Base-by-base conservation (phyloP, 805 yeast genomes). In the Spathaspora passalidarum region DNA sequence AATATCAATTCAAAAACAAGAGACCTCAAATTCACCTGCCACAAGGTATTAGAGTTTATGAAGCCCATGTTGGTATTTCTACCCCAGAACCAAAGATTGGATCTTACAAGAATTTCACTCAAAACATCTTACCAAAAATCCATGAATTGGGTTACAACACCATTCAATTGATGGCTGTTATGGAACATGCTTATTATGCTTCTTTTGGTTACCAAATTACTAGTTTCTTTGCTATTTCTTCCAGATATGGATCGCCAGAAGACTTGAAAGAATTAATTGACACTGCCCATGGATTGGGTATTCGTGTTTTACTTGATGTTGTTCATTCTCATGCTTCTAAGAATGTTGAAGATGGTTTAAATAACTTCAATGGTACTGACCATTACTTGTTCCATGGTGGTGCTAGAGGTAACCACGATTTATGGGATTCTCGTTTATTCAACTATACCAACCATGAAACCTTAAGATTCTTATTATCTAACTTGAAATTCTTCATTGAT, bases 171-270 rank as follows among this genome's bases (percentile, higher is more conserved):
- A 92, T 92, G 99, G 97, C 99, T 0, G 79, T 92, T 38, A 92
- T 92, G 99, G 99, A 92, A 66, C 99, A 92, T 63, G 98, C 99
- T 1, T 92, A 92, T 63, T 92, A 92, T 63, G 99, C 97, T 1
- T 88, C 96, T 2, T 92, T 92, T 63, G 99, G 99, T n/a, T 92
- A 92, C 63, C 99, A 92, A 65, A 83, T 92, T 21, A 91, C 98
- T 18, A 87, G 85, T 49, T 94, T 92, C 62, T 92, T 87, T 63
- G 97, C 98, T 1, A 75, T 79, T 19, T 83, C 94, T 44, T 91
- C 97, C 6, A 78, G 99, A 51, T 94, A 75, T 57, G 99, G 99
- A 22, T 81, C 97, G 0, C 98, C 99, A 2, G 98, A 94, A 56
- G 97, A 94, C 42, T 75, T 92, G 58, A 91, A 88, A 65, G 90